Base-by-base conservation (phyloP, 306 rosid genomes). In the Sicyos edulis region DNA sequence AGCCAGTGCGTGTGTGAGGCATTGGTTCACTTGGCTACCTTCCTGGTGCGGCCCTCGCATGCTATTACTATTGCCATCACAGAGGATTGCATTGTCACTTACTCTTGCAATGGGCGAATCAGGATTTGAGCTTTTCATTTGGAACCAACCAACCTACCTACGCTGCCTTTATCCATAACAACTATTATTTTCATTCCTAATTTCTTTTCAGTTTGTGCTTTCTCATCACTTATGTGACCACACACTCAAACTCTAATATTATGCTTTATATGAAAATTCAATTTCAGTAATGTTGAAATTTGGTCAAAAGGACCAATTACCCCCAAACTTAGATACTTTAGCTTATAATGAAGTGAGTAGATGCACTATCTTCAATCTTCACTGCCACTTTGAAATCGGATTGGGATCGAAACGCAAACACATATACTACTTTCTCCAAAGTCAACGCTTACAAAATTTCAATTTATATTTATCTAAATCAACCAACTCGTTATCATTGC, bases 1-100 rank as follows among this genome's bases (percentile, higher is more conserved):
- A 74, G 15, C 64, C 76, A 84, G 29, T 92, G 98, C 45, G 90
- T 90, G 24, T 90, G 98, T 71, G 89, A 88, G 9, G 24, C 85
- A 73, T 83, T 92, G 3, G 51, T 69, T 56, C 89, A 58, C 42
- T 74, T 92, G 86, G 92, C 98, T 5, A 49, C 78, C n/a, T 93
- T 88, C 82, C 89, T 90, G 17, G 29, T 61, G 15, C 86, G 82
- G 78, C 90, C 98, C 20, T 9, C 55, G 47, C 98, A 93, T 77
- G 62, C 64, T 24, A 84, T 84, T 83, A n/a, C 83, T 1, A 7
- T 90, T n/a, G 8, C 7, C 15, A 71, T 93, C 10, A 88, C 88
- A 21, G 86, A 85, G 8, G 40, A 75, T 3, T 90, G 96, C 81
- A 60, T 58, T 4, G 78, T 85, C 71, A 82, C 81, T 32, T 93